These are phyloP conservation scores for Stephanocyclus meneghinianus DNA, from an alignment of 352 stramenopile species.

Conservation along the genomic window DNA sequence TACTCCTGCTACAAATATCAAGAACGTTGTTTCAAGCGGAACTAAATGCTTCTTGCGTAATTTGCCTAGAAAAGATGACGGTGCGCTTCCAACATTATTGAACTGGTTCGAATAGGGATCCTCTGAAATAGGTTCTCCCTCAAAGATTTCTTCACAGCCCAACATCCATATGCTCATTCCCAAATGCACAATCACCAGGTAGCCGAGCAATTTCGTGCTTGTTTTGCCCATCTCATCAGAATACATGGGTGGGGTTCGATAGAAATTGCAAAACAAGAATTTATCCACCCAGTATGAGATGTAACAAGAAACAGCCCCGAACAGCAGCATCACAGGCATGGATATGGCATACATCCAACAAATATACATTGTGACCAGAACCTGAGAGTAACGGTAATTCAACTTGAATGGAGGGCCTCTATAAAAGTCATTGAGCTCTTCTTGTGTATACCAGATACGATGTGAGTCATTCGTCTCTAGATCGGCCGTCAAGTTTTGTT, in stretches of 20 bases:
- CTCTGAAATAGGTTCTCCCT: slow-evolving; percentile 41
- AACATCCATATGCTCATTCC: slow-evolving; percentile 64
- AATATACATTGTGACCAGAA: slow-evolving; percentile 81
- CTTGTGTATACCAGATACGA: slow-evolving; percentile 61
- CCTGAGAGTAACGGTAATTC: slow-evolving; percentile 71
- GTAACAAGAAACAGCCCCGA: slow-evolving; percentile 75
- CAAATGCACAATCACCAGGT: slow-evolving; percentile 52
- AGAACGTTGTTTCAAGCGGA: slow-evolving; percentile 33
- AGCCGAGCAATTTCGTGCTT: slow-evolving; percentile 51
- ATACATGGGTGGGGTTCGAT: slow-evolving; percentile 76
- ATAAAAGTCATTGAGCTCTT: slow-evolving; percentile 74
- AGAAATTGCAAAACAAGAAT: slow-evolving; percentile 81
- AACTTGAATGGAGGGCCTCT: slow-evolving; percentile 64
- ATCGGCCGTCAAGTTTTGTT: slow-evolving; percentile 50
- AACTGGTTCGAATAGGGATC: slow-evolving; percentile 28
- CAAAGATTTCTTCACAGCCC: slow-evolving; percentile 57
- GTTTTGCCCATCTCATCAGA: slow-evolving; percentile 63
- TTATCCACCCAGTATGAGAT: slow-evolving; percentile 84
- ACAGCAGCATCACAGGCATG: slow-evolving; percentile 76
- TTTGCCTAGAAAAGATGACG: slow-evolving; percentile 27
- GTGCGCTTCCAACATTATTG: slow-evolving; percentile 4
- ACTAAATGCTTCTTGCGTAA: slow-evolving; percentile 60
- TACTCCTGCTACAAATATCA: slow-evolving; percentile 27
- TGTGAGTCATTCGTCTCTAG: slow-evolving; percentile 53
- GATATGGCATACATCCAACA: slow-evolving; percentile 79